Base-by-base conservation (phyloP, 352 stramenopile genomes). In the Phytophthora pistaciae region DNA sequence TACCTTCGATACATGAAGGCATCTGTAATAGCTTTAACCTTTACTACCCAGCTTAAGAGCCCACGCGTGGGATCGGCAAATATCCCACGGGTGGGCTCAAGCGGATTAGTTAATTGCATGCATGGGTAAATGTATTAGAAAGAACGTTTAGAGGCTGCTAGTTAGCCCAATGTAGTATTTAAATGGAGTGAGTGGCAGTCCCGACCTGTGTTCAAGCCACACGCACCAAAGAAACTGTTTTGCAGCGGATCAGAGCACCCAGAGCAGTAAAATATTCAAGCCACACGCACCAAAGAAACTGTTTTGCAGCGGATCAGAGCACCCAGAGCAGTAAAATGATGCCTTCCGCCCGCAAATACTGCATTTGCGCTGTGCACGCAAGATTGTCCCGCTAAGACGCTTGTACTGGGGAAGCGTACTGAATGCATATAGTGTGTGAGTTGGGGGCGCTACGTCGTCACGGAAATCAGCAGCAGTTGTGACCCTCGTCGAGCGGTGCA, bases 401-500 rank as follows among this genome's bases (percentile, higher is more conserved):
- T 42, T 42, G 36, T 42, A 42, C 18, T 49, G 42, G 18, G 42
- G 42, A 20, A 49, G 42, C 14, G 42, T 49, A 8, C 42, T 49
- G 18, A 49, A 49, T 49, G 42, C 42, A 23, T 49, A 21, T 16
- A 21, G 42, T 21, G 16, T 49, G 42, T 49, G 42, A 9, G 42
- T 49, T 49, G 42, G 42, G 18, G 42, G 42, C 14, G 18, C 16
- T 21, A 49, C 42, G 18, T 49, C 42, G 42, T 49, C 42, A 21
- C 42, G 42, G 18, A 49, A 49, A 49, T 23, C 42, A 21, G 42
- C 42, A 21, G 14, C 38, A 53, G 7, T 54, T 48, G 33, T 31
- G 42, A 21, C 46, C 31, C 58, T 31, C 23, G 44, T 56, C 13
- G 18, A 57, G 9, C 59, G 23, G 31, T 66, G 14, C 21, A 58